A percentile compares a stretch with the other conserved stretches of the same genome.
Conservation (phyloP, 1,284 basidiomycete species). For the Volvariella surrecta region DNA sequence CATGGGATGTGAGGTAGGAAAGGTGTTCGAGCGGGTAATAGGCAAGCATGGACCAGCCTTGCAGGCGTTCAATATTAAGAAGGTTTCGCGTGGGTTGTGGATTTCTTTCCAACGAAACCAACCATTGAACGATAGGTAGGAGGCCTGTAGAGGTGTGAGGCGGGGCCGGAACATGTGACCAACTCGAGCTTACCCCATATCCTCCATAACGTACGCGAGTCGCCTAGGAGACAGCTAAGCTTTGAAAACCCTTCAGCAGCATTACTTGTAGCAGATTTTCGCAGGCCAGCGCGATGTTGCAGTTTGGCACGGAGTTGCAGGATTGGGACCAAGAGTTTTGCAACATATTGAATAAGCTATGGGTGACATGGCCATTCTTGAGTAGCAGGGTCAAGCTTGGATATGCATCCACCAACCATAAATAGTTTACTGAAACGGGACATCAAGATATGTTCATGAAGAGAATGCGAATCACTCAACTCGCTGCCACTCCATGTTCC, state of each 20-base stretch:
- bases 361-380: not conserved
- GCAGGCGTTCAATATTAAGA: constrained; percentile 70
- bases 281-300: constrained; percentile 53
- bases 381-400: too few relatives aligned
- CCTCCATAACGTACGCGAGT: constrained; percentile 65
- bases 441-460: not conserved
- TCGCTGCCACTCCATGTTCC: constrained; percentile 80
- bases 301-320: constrained; percentile 57
- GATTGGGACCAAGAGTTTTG: constrained; percentile 60
- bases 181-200: constrained; percentile 56
- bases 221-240: constrained; percentile 47
- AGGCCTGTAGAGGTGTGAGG: constrained; percentile 37
- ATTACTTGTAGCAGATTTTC: constrained; percentile 39
- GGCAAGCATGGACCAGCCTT: constrained; percentile 77
- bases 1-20: constrained; percentile 59
- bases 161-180: not conserved
- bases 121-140: constrained; percentile 72
- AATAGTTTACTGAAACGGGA: constrained; percentile 55
- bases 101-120: constrained; percentile 60
- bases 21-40: constrained; percentile 81
- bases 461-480: constrained; percentile 35
- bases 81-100: constrained; percentile 61
- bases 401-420: constrained; percentile 39
- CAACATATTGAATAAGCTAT: constrained; percentile 62
- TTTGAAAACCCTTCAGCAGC: constrained; percentile 46